These are phyloP conservation scores for Pneumocystis jirovecii DNA, from an alignment of 1,139 yeast genomes.

Conservation along the genomic window DNA sequence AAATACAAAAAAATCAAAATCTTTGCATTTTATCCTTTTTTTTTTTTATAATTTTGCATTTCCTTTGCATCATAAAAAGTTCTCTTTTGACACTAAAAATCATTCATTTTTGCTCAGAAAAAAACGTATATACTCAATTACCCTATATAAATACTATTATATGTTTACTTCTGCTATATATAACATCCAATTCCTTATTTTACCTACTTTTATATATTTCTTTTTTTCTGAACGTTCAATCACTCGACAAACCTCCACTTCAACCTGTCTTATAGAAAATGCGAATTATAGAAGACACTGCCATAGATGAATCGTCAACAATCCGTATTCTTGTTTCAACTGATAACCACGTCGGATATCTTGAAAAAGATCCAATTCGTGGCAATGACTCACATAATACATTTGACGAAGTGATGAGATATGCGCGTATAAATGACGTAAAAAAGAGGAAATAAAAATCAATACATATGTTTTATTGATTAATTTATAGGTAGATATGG, in stretches of 20 bases:
- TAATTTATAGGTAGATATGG: constrained; percentile 46
- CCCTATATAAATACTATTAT: not conserved
- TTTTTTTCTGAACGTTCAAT: not conserved
- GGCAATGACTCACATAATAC: constrained; percentile 85
- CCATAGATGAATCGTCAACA: constrained; percentile 25
- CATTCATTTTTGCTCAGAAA: too few species aligned
- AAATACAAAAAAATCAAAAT: too few species aligned
- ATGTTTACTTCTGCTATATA: not conserved
- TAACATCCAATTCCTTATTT: not conserved
- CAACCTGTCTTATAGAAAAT: not conserved
- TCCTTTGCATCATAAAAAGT: not conserved
- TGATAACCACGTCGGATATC: constrained; percentile 91
- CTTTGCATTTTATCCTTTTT: too few species aligned
- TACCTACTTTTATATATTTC: not conserved
- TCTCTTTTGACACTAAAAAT: not conserved
- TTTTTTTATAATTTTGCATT: too few species aligned
- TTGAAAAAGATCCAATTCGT: constrained; percentile 75
- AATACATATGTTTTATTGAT: too few species aligned
- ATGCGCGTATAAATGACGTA: constrained; percentile 56
- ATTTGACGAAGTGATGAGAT: constrained; percentile 62
- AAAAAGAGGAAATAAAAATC: not conserved
- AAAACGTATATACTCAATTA: not conserved
- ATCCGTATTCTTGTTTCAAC: constrained; percentile 71
- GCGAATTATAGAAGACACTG: not conserved
- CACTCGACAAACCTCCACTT: not conserved